Conservation (phyloP, 495 filamentous ascomycete genomes). For the Penicillium robsamsonii region DNA sequence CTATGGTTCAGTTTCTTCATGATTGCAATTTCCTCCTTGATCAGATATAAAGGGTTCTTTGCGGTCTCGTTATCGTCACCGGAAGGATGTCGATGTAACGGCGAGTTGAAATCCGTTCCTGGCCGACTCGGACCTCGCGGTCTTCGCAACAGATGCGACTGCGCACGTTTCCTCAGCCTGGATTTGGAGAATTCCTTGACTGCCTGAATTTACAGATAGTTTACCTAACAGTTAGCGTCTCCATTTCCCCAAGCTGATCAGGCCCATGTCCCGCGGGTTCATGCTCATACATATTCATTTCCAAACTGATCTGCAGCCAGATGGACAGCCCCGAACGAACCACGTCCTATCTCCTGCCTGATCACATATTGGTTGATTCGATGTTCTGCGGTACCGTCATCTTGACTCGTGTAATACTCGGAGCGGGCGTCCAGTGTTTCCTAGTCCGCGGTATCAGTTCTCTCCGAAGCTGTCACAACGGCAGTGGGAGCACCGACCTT, state of each 20-base stretch:
- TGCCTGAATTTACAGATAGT: slow-evolving; percentile 52
- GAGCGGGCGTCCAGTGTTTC: slow-evolving; percentile 91
- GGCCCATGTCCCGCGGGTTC: background rate
- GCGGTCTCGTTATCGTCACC: slow-evolving; percentile 52
- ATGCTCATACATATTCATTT: slow-evolving; percentile 80
- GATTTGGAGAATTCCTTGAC: slow-evolving; percentile 98
- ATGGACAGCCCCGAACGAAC: slow-evolving; percentile 94
- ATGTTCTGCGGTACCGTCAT: slow-evolving; percentile 74
- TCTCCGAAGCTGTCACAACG: slow-evolving; percentile 15
- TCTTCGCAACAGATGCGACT: slow-evolving; percentile 83
- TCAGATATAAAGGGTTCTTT: slow-evolving; percentile 81
- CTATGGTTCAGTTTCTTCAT: slow-evolving; percentile 98
- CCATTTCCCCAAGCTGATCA: background rate
- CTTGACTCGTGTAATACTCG: slow-evolving; percentile 80
- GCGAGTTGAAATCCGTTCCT: slow-evolving; percentile 62
- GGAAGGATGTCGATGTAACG: slow-evolving; percentile 54
- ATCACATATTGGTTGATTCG: slow-evolving; percentile 94
- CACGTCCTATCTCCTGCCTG: slow-evolving; percentile 91
- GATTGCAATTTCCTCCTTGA: slow-evolving; percentile 95
- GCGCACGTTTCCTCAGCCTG: slow-evolving; percentile 83
- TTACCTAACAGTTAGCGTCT: background rate
- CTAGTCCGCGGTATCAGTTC: slow-evolving; percentile 44
- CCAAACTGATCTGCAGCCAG: slow-evolving; percentile 88
- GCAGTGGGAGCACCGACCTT: slow-evolving; percentile 50
- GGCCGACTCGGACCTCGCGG: slow-evolving; percentile 54